Base-by-base conservation (phyloP, 768 basidiomycete species). In the Suillus clintonianus region DNA sequence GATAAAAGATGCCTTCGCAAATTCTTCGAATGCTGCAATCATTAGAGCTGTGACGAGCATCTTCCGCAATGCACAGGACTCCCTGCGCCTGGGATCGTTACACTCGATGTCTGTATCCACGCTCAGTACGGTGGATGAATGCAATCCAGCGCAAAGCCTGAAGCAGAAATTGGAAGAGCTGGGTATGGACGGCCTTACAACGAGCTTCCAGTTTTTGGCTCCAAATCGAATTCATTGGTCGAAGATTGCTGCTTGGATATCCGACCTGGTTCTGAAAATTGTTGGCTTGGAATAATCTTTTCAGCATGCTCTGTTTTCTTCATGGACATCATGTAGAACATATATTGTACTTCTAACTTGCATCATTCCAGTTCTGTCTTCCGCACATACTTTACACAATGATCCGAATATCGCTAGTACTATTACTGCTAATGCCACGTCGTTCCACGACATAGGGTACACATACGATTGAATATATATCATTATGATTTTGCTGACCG, bases 211-310 rank as follows among this genome's bases (percentile, higher is more conserved):
- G 64, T 94, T 94, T 78, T 74, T 92, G 39, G 81, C 88, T 4
- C 77, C 83, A 19, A 77, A 80, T 61, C 81, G 83, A 54, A 81
- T 81, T 19, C 81, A 84, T 30, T 87, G 85, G 64, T 83, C 85
- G 58, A 86, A 83, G 69, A 84, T 92, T 79, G 83, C 91, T 64
- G 84, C 87, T 61, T 93, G 90, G 89, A 91, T 92, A 63, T 87
- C 89, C 37, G 83, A 84, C 70, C 75, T 87, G 66, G 81, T 87
- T 32, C 72, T 76, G 70, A 81, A 80, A 71, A 85, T 85, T 66
- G 81, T 86, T 59, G 74, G 83, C 59, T 67, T 72, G 69, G 75
- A 70, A 58, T 76, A 58, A 63, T 45, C 45, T 22, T 51, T 59
- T 34, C 57, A 53, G 62, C 55, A 41, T 62, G 17, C 32, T 55